phyloP scores from a whole-genome alignment of 1,284 basidiomycete genomes.

The Moesziomyces sp. region DNA sequence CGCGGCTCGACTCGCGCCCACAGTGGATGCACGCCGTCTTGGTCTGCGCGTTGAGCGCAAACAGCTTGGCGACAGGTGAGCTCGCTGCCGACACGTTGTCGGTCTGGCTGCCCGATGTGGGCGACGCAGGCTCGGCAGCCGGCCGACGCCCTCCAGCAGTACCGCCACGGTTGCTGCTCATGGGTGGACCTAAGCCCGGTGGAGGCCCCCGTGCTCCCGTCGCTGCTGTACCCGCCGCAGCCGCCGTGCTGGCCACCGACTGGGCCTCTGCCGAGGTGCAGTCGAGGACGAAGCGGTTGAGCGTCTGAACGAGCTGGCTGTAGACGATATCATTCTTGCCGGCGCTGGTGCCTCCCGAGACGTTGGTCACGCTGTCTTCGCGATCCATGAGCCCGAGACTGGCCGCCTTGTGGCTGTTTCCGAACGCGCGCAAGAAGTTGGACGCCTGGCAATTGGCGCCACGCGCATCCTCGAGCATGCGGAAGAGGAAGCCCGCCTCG shows the following conservation, averaged over 20 bases:
- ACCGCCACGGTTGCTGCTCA: conserved; percentile 38
- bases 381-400: conserved; percentile 91
- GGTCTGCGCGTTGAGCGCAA: conserved; percentile 39
- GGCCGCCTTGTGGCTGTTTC: conserved; percentile 78
- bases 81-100: conserved; percentile 6
- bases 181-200: conserved; percentile 37
- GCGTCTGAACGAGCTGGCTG: conserved; percentile 88
- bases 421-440: conserved; percentile 94
- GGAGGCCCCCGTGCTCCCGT: conserved; percentile 12
- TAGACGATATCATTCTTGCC: conserved; percentile 70
- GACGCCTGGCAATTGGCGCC: conserved; percentile 95
- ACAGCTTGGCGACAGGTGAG: conserved; percentile 27
- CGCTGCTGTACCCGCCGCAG: neutral
- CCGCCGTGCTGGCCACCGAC: conserved; percentile 1
- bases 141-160: conserved; percentile 12
- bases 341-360: conserved; percentile 64
- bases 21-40: conserved; percentile 80
- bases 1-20: conserved; percentile 74
- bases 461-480: conserved; percentile 93
- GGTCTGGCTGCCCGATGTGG: conserved; percentile 9
- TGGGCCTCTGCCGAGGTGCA: conserved; percentile 49
- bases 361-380: conserved; percentile 75
- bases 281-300: conserved; percentile 93
- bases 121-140: conserved; percentile 9
- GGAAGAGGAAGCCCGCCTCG: conserved; percentile 92